These are phyloP conservation scores for Pyricularia pennisetigena DNA, from an alignment of 2,329 filamentous ascomycete species.

Conservation along the genomic window DNA sequence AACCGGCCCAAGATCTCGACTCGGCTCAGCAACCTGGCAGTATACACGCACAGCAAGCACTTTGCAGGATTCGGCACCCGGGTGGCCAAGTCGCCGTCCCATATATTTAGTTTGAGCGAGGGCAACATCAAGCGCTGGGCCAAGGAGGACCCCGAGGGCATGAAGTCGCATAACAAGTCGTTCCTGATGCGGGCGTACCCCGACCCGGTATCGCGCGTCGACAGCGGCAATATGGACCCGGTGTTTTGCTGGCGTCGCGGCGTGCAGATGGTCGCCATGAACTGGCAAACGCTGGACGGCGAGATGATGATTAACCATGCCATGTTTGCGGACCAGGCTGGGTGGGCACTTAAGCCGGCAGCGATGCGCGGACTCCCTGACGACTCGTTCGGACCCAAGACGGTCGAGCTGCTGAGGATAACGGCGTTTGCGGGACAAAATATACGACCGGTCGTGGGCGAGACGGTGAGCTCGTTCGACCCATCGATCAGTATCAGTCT, in stretches of 20 bases:
- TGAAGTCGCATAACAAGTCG: conserved; percentile 80
- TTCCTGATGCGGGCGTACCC: conserved; percentile 92
- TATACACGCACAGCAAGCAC: conserved; percentile 81
- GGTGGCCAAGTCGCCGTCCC: conserved; percentile 45
- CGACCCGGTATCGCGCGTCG: conserved; percentile 57
- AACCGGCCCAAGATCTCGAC: conserved; percentile 49
- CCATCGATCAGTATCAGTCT: conserved; percentile 73
- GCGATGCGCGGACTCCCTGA: conserved; percentile 51
- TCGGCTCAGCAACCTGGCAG: conserved; percentile 61
- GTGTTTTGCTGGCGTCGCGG: conserved; percentile 85
- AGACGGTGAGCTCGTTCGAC: conserved; percentile 40
- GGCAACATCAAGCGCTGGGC: conserved; percentile 54
- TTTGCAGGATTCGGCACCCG: conserved; percentile 65
- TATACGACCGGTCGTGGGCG: conserved; percentile 36
- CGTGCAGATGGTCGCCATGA: conserved; percentile 95
- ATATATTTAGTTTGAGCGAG: conserved; percentile 87
- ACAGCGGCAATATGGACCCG: conserved; percentile 92
- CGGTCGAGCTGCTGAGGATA: conserved; percentile 54
- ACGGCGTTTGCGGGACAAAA: conserved; percentile 69
- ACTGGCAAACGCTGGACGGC: conserved; percentile 92
- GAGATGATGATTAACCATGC: conserved; percentile 95
- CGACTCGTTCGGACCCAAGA: conserved; percentile 19
- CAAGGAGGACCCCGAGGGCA: conserved; percentile 56
- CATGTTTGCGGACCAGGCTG: conserved; percentile 83
- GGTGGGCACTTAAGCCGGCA: conserved; percentile 77